Conservation (phyloP, 1,139 yeast genomes). For the Saccharomyces uvarum region DNA sequence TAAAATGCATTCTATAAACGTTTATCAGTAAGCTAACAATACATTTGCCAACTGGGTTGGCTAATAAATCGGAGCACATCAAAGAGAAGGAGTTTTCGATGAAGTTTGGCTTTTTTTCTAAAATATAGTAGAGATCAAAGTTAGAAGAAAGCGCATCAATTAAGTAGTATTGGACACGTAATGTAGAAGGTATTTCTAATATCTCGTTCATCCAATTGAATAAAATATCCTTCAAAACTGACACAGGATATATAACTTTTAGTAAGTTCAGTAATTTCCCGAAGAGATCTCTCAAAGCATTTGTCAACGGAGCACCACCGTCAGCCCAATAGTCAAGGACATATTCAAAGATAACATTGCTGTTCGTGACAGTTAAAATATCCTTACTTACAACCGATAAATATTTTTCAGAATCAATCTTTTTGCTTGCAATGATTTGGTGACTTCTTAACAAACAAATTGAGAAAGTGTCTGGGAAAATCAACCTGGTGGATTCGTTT, state of each 20-base stretch:
- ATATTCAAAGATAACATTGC: constrained; percentile 42
- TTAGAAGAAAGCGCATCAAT: constrained; percentile 49
- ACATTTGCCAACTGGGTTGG: constrained; percentile 62
- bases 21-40: constrained; percentile 41
- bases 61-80: constrained; percentile 53
- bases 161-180: constrained; percentile 53
- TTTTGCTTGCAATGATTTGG: constrained; percentile 17
- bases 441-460: constrained; percentile 53
- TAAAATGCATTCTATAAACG: constrained; percentile 27
- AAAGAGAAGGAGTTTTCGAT: constrained; percentile 39
- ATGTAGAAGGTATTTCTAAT: constrained; percentile 40
- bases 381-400: constrained; percentile 16
- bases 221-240: constrained; percentile 26
- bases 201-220: constrained; percentile 41
- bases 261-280: constrained; percentile 42
- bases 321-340: constrained; percentile 65
- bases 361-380: constrained; percentile 23
- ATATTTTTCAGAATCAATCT: constrained; percentile 10
- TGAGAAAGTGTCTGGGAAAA: constrained; percentile 53
- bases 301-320: constrained; percentile 62
- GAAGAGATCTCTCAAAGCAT: constrained; percentile 56
- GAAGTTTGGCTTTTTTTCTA: constrained; percentile 41
- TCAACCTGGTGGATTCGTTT: constrained; percentile 29
- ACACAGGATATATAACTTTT: constrained; percentile 22
- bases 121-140: constrained; percentile 37